Evolutionary conservation across 2,329 filamentous ascomycete species (phyloP).

Genomic region (Zarea fungicola): DNA sequence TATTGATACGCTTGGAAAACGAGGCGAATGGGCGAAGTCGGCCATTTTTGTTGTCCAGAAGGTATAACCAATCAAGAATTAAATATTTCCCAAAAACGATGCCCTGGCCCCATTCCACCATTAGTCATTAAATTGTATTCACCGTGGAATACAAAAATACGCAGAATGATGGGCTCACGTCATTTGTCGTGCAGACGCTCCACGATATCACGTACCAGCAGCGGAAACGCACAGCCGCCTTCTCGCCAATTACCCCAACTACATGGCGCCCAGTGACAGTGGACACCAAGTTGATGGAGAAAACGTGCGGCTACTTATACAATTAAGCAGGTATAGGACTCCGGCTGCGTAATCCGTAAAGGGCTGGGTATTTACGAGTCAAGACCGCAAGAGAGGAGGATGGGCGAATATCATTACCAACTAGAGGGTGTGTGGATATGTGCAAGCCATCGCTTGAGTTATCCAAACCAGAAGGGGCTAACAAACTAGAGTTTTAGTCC

Average conservation of each 20-base stretch:
- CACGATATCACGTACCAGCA: constrained; percentile 5
- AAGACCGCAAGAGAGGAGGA: neutral
- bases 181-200: neutral
- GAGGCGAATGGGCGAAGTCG: constrained; percentile 2
- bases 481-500: too few species aligned
- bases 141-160: constrained; percentile 1
- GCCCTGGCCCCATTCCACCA: constrained; percentile 1
- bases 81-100: neutral
- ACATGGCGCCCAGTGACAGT: constrained; percentile 4
- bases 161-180: neutral
- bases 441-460: too few species aligned
- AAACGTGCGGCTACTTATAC: neutral
- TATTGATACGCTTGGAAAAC: neutral
- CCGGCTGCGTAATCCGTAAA: constrained; percentile 6
- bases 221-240: neutral
- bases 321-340: constrained; percentile 11
- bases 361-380: constrained; percentile 5
- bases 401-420: constrained; percentile 8
- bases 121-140: constrained; percentile 9
- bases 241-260: constrained; percentile 11
- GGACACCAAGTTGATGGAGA: constrained; percentile 5
- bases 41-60: constrained; percentile 12
- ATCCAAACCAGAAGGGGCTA: too few species aligned
- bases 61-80: constrained; percentile 6
- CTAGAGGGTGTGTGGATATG: too few species aligned